Base-by-base conservation (phyloP, 2,329 filamentous ascomycete genomes). In the Phialophora macrospora region DNA sequence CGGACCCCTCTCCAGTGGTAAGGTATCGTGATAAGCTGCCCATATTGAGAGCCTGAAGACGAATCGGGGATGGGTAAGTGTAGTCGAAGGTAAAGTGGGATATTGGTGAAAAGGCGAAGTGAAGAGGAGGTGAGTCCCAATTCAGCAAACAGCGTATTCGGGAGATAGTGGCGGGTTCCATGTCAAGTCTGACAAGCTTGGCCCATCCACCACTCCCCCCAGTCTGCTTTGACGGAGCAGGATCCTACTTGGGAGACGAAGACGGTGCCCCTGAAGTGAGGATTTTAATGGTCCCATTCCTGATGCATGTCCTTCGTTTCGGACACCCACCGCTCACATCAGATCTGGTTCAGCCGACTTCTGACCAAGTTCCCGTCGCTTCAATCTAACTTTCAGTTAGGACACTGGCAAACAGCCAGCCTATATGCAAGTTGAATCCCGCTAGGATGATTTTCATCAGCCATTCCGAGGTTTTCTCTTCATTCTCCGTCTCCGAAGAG, bases 401-500 rank as follows among this genome's bases (percentile, higher is more conserved):
- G 48, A 26, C 14, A 8, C 6, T 20, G n/a, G 38, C 12, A 44
- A 20, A 8, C 38, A 44, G 38, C 4, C 38, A n/a, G 17, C 14
- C 17, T 17, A 44, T n/a, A 11, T n/a, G 17, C 17, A 44, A 44
- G 6, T n/a, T 44, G 6, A n/a, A 20, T n/a, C 7, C 17, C 17
- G 11, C 38, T 44, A n/a, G 17, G 14, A 7, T 7, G 6, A n/a
- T 44, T n/a, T 4, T 44, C 38, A n/a, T 8, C 38, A 44, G n/a
- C 17, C 6, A n/a, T 17, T n/a, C n/a, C 38, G 14, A 44, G 38
- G 4, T 17, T 44, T 6, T 34, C 9, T 24, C 14, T 20, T 30
- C 26, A n/a, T 20, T 24, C 17, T 20, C n/a, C 52, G 34, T 68
- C 78, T 22, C 66, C 72, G 66, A 78, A 84, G 48, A 85, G 75